Base-by-base conservation (phyloP, 331 rosid species). In the Erythrophleum ivorense region DNA sequence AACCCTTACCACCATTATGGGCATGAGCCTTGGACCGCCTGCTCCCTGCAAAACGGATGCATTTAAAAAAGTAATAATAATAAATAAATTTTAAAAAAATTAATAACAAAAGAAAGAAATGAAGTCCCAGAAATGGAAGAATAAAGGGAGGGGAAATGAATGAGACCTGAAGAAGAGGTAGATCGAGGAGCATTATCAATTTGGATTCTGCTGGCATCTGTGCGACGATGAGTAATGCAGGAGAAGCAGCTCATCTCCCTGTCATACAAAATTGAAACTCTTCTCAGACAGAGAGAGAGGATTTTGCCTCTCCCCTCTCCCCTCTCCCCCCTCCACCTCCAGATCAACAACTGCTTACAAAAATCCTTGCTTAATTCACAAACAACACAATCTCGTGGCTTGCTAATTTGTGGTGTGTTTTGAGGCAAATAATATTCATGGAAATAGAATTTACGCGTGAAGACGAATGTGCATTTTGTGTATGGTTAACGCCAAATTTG, bases 201-300 rank as follows among this genome's bases (percentile, higher is more conserved):
- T 86, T 91, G 89, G 29, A 95, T 88, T 85, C 89, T 93, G 46
- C 98, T 90, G 4, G 85, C 92, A 80, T 85, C 99, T 76, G 90
- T 90, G 52, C 93, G 84, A 53, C 88, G 87, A 83, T 87, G 66
- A 87, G 72, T 72, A 65, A 90, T 46, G 91, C 97, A 95, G 53
- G 91, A 82, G 84, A 91, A 91, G 81, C 98, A 95, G 72, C 94
- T 82, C 99, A 95, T 96, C 77, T 73, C 84, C 68, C 62, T 18
- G 29, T 64, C 10, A 16, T 24, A 33, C 52, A n/a, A 29, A 14
- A n/a, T 3, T 19, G 31, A 33, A 33, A n/a, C 50, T 46, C 55
- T 48, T 21, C 65, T 59, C 65, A 24, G 14, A 57, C 13, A 2
- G 29, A 50, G 81, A 49, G 68, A 64, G 80, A 79, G 82, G 55